Conservation (phyloP, 2,329 filamentous ascomycete species). For the Neofusicoccum sp. region DNA sequence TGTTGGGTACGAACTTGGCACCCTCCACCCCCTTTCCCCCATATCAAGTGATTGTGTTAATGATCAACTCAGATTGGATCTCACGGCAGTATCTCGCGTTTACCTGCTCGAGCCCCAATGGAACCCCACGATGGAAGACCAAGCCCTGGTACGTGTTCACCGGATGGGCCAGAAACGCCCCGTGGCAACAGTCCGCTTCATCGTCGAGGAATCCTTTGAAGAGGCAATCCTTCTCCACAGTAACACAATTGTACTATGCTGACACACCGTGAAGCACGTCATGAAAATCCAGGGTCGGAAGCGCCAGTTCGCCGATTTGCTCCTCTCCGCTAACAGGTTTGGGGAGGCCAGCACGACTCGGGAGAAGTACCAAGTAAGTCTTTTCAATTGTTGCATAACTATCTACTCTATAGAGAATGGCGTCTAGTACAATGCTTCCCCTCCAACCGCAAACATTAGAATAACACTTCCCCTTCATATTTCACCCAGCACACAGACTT, state of each 20-base stretch:
- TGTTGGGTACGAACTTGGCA: conserved; percentile 43
- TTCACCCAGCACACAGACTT: too few relatives aligned
- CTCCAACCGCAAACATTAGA: too few relatives aligned
- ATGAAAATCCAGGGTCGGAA: not conserved
- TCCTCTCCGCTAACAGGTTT: not conserved
- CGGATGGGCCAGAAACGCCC: conserved; percentile 16
- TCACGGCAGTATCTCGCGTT: conserved; percentile 15
- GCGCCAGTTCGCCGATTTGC: not conserved
- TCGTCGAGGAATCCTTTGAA: conserved; percentile 16
- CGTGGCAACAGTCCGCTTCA: conserved; percentile 16
- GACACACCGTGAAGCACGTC: not conserved
- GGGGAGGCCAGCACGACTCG: not conserved
- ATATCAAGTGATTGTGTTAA: not conserved
- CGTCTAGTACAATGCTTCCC: too few relatives aligned
- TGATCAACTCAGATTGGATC: not conserved
- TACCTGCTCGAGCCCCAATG: conserved; percentile 18
- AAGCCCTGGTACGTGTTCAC: conserved; percentile 19
- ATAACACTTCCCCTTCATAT: too few relatives aligned
- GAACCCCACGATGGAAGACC: conserved; percentile 19
- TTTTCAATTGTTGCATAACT: not conserved
- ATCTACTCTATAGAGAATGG: too few relatives aligned
- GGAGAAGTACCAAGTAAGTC: not conserved
- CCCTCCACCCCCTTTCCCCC: too few relatives aligned
- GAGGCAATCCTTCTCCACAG: not conserved
- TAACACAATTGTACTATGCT: not conserved